Conservation (phyloP, 257 asterid species). For the Nicotiana noctiflora region DNA sequence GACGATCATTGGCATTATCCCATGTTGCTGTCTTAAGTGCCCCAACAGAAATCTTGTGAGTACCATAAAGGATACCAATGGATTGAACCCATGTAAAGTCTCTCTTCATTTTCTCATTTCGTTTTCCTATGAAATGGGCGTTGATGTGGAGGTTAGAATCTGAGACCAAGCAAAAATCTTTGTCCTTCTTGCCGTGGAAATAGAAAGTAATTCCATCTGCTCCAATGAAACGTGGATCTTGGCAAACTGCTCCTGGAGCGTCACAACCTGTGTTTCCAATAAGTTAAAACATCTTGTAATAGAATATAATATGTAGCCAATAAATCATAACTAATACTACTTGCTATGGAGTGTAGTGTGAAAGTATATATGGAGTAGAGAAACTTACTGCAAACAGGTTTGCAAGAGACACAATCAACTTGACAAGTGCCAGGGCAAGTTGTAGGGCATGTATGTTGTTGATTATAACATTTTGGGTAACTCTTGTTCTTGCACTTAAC, state of each 20-base stretch:
- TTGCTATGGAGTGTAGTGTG: no score
- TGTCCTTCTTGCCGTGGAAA: conserved; percentile 50
- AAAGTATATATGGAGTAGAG: neutral
- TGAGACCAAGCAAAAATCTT: conserved; percentile 48
- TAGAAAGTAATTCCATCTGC: conserved; percentile 70
- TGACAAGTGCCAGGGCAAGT: conserved; percentile 37
- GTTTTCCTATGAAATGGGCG: conserved; percentile 53
- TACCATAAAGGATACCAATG: conserved; percentile 36
- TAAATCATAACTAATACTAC: no score
- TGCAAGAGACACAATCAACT: conserved; percentile 51
- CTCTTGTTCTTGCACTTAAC: conserved; percentile 34
- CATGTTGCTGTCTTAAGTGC: conserved; percentile 44
- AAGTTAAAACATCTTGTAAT: no score
- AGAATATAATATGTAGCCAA: no score
- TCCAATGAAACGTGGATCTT: conserved; percentile 73
- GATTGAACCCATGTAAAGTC: conserved; percentile 78
- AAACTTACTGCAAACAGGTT: conserved; percentile 53
- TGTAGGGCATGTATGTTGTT: conserved; percentile 36
- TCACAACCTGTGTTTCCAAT: conserved; percentile 33
- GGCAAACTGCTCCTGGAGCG: conserved; percentile 67
- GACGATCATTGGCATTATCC: conserved; percentile 37
- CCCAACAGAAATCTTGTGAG: conserved; percentile 31
- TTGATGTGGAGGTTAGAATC: conserved; percentile 50
- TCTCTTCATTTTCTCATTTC: conserved; percentile 31
- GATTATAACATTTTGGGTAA: conserved; percentile 31